Conservation (phyloP, 2,329 filamentous ascomycete genomes). For the Cryphonectria parasitica region DNA sequence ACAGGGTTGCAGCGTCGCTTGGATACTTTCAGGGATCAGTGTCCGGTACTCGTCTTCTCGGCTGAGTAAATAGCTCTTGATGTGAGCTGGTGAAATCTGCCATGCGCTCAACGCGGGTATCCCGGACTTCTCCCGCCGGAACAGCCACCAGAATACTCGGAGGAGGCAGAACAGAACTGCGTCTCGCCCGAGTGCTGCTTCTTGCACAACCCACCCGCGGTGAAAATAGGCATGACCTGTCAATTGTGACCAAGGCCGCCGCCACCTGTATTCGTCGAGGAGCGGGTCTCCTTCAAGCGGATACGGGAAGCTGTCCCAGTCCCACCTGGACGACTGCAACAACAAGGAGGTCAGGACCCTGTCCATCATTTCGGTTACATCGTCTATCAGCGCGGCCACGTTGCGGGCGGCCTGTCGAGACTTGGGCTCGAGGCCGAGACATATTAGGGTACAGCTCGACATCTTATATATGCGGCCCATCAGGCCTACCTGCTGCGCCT, state of each 20-base stretch:
- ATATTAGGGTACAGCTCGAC: not conserved
- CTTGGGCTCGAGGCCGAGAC: not conserved
- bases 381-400: not conserved
- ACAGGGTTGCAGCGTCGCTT: not conserved
- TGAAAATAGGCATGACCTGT: not conserved
- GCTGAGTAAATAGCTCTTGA: not conserved
- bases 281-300: conserved; percentile 3
- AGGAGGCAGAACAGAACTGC: conserved; percentile 5
- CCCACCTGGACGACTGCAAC: conserved; percentile 1
- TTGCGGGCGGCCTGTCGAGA: not conserved
- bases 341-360: not conserved
- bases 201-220: conserved; percentile 21
- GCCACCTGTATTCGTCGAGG: not conserved
- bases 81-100: not conserved
- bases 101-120: not conserved
- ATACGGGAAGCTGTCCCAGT: conserved; percentile 15
- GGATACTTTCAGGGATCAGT: not conserved
- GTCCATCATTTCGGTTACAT: conserved; percentile 2
- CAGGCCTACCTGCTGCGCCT: not conserved
- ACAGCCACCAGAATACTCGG: not conserved
- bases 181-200: conserved; percentile 14
- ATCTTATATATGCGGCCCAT: conserved; percentile 3
- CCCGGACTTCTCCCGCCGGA: rapidly evolving
- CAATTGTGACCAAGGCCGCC: not conserved
- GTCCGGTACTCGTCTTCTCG: not conserved